phyloP scores from a whole-genome alignment of 139 green algal genomes.

The Picochlorum sp. region DNA sequence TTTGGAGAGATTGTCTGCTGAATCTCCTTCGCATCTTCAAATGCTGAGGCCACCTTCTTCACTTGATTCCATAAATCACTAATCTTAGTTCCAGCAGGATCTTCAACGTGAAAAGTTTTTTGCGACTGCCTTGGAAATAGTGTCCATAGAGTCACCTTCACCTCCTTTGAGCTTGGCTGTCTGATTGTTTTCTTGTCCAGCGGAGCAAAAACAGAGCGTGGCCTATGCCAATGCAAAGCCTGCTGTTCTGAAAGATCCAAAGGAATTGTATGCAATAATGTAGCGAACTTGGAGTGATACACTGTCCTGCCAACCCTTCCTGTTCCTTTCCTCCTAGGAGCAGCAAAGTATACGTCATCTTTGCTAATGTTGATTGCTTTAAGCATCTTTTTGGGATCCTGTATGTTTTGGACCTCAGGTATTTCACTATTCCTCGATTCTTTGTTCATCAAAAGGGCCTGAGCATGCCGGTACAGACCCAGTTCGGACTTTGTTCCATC shows the following conservation, averaged over 20 bases:
- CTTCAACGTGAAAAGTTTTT: neutral
- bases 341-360: slow-evolving; percentile 18
- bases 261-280: slow-evolving; percentile 20
- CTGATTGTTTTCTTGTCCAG: neutral
- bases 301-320: slow-evolving; percentile 3
- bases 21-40: neutral
- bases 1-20: neutral
- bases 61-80: neutral
- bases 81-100: neutral
- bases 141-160: neutral
- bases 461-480: neutral
- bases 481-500: neutral
- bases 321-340: slow-evolving; percentile 9
- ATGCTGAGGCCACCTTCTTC: neutral
- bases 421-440: neutral
- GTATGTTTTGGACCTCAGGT: neutral
- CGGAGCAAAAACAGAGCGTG: slow-evolving; percentile 12
- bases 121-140: neutral
- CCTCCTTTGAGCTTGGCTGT: neutral
- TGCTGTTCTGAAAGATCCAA: neutral
- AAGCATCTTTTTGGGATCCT: slow-evolving; percentile 16
- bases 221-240: slow-evolving; percentile 14
- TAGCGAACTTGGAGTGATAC: slow-evolving; percentile 18
- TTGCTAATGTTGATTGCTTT: slow-evolving; percentile 22
- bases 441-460: neutral